Evolutionary conservation across 306 rosid genomes (phyloP).

Genomic region (barrel medic (Medicago truncatula)): DNA sequence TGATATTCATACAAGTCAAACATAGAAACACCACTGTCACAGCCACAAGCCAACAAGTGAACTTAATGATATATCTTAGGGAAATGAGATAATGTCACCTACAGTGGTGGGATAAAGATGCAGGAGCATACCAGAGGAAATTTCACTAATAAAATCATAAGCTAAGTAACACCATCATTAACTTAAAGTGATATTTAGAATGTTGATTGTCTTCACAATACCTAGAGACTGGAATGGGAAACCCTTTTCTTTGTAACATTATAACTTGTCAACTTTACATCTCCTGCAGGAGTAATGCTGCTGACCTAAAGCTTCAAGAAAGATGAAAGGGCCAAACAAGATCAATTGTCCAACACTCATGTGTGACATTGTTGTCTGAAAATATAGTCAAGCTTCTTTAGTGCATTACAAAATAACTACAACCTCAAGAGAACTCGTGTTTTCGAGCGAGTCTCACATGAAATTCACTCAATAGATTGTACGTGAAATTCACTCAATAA

Average conservation of each 20-base stretch:
- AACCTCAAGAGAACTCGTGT: not conserved
- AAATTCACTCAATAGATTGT: too few species aligned
- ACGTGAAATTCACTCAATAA: too few species aligned
- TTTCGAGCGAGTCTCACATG: not conserved
- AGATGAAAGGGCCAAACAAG: not conserved
- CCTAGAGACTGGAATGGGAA: not conserved
- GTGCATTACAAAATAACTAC: slow-evolving; percentile 32
- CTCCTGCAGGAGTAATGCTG: not conserved
- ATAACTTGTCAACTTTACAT: slow-evolving; percentile 11
- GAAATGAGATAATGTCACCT: too few species aligned
- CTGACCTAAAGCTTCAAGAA: too few species aligned
- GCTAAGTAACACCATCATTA: slow-evolving; percentile 1
- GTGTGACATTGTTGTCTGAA: slow-evolving; percentile 21
- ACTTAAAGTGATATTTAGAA: not conserved
- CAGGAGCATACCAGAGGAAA: not conserved
- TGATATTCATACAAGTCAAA: not conserved
- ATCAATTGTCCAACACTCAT: slow-evolving; percentile 26
- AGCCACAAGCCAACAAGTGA: too few species aligned
- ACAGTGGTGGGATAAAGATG: slow-evolving; percentile 3
- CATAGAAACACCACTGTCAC: slow-evolving; percentile 10
- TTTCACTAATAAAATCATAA: not conserved
- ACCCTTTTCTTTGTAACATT: slow-evolving; percentile 1
- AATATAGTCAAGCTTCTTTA: slow-evolving; percentile 31
- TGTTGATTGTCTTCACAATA: not conserved
- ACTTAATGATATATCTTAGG: too few species aligned